Evolutionary conservation across 257 asterid genomes (phyloP).

Genomic region (Gentiana dahurica): DNA sequence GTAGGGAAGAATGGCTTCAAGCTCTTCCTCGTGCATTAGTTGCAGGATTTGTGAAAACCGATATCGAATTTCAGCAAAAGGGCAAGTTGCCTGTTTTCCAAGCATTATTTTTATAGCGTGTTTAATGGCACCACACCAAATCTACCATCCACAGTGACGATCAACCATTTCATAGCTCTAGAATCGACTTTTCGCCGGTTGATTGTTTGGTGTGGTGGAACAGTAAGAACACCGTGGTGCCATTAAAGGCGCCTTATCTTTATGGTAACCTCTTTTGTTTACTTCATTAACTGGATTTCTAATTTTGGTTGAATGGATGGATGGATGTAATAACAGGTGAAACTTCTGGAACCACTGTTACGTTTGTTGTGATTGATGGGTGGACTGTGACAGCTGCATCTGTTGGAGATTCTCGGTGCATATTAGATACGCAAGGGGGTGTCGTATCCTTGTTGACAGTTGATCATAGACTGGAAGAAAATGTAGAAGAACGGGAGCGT

Average conservation of each 20-base stretch:
- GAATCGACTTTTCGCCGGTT: no score
- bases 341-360: constrained; percentile 95
- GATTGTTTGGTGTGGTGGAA: no score
- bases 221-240: no score
- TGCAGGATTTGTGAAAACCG: constrained; percentile 97
- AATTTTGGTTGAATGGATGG: constrained; percentile 15
- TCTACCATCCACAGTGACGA: no score
- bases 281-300: constrained; percentile 3
- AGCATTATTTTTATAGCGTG: background rate
- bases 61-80: constrained; percentile 85
- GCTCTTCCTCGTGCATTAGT: constrained; percentile 91
- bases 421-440: constrained; percentile 90
- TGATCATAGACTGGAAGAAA: constrained; percentile 92
- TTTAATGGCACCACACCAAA: no score
- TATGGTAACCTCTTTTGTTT: background rate
- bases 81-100: constrained; percentile 23
- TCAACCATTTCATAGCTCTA: no score
- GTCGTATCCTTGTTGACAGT: constrained; percentile 82
- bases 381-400: constrained; percentile 99
- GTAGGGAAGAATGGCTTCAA: constrained; percentile 96
- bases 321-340: constrained; percentile 52
- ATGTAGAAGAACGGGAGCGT: constrained; percentile 87
- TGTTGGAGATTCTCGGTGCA: constrained; percentile 97
- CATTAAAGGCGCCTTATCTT: background rate
- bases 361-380: constrained; percentile 87